Conservation (phyloP, 2,329 filamentous ascomycete genomes). For the Ophiocordyceps polyrhachis-furcata region DNA sequence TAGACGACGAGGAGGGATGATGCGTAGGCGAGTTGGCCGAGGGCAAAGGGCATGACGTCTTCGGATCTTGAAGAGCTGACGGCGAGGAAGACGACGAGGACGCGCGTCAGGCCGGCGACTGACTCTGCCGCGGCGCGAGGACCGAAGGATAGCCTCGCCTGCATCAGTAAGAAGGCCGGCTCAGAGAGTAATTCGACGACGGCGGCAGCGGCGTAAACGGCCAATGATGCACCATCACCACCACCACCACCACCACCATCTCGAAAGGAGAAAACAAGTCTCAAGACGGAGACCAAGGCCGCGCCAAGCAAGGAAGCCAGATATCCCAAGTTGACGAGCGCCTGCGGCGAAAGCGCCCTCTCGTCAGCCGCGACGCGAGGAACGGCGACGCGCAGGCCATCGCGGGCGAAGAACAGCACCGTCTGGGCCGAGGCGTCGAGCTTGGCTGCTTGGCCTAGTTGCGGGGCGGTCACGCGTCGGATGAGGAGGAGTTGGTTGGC, state of each 20-base stretch:
- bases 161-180: slow-evolving; percentile 75
- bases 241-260: not conserved
- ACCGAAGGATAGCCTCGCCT: slow-evolving; percentile 63
- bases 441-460: slow-evolving; percentile 74
- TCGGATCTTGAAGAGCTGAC: slow-evolving; percentile 46
- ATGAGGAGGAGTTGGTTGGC: slow-evolving; percentile 84
- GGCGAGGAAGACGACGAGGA: slow-evolving; percentile 50
- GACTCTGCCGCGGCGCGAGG: slow-evolving; percentile 70
- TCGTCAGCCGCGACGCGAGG: slow-evolving; percentile 38
- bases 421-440: slow-evolving; percentile 86
- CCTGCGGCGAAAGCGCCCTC: slow-evolving; percentile 32
- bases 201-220: slow-evolving; percentile 35
- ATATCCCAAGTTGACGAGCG: slow-evolving; percentile 77
- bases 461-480: slow-evolving; percentile 66
- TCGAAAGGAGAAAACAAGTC: slow-evolving; percentile 21
- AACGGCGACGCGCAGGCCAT: slow-evolving; percentile 78
- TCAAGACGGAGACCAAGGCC: slow-evolving; percentile 46
- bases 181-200: slow-evolving; percentile 66
- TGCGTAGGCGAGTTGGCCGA: slow-evolving; percentile 70
- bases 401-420: slow-evolving; percentile 84
- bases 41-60: slow-evolving; percentile 62
- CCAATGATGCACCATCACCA: slow-evolving; percentile 31
- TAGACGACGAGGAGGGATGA: slow-evolving; percentile 53
- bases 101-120: slow-evolving; percentile 61
- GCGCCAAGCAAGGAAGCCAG: no score